Base-by-base conservation (phyloP, 2,329 filamentous ascomycete species). In the Botrytis cinerea region DNA sequence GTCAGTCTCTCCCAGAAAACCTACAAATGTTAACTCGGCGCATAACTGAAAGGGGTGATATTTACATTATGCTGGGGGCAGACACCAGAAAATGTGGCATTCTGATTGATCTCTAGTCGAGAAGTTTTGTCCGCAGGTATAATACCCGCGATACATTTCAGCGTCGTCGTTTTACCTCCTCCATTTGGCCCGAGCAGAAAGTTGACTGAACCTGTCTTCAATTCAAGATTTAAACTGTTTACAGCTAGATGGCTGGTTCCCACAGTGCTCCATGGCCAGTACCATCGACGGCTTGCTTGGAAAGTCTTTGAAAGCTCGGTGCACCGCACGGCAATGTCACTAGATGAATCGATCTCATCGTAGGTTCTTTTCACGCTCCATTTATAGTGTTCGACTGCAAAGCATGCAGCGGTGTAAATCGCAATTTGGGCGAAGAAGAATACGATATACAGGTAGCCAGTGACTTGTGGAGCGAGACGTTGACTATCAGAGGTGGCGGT, bases 1-100 rank as follows among this genome's bases (percentile, higher is more conserved):
- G 88, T 91, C 61, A 92, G 81, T 62, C 87, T 85, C 73, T 89
- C 86, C 89, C 90, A 92, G 72, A 92, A 85, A 32, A 91, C 76
- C 78, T 79, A 40, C 16, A 38, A 38, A 61, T 25, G 1, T 61
- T 61, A 40, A 12, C 57, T 59, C 57, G 18, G 57, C 28, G 35
- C 28, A 59, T 35, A 59, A 10, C 8, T 22, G 57, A 18, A 59
- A 35, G 57, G 57, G 35, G 57, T 59, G 18, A 35, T 59, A 22
- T 35, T 59, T 59, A 59, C 57, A 35, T 59, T 59, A 35, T 59
- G 28, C 57, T 59, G 57, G 18, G 57, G 57, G 18, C 28, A 59
- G 28, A 59, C 57, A 28, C 28, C 57, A 59, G 20, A 59, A 12
- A 35, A 59, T 18, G 32, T 32, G 28, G 57, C 57, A 59, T 59